Percentiles rank a stretch among this genome's conserved stretches.
Conservation (phyloP, 2,329 filamentous ascomycete species). For the Aspergillus quadricinctus region DNA sequence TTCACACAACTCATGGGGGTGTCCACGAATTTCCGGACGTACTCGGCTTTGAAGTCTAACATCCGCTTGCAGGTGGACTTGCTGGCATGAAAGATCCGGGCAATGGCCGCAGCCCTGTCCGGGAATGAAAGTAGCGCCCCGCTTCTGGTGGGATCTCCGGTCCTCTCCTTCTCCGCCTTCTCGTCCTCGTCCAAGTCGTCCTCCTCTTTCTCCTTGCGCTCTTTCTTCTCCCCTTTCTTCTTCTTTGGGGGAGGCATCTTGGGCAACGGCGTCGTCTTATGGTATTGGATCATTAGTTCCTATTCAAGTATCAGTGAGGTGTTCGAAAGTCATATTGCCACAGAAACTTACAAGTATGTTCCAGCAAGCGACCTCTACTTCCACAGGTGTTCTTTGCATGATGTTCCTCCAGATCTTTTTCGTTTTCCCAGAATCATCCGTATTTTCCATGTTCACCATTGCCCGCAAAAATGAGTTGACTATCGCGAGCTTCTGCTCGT, state of each 20-base stretch:
- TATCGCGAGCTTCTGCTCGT: conserved; percentile 18
- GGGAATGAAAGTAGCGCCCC: not conserved
- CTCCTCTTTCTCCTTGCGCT: not conserved
- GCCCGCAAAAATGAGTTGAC: conserved; percentile 29
- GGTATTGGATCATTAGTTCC: conserved; percentile 22
- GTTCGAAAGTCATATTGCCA: not conserved
- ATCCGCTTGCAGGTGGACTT: not conserved
- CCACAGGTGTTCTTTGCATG: conserved; percentile 5
- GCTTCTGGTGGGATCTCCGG: not conserved
- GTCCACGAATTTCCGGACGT: not conserved
- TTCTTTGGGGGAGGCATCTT: conserved; percentile 10
- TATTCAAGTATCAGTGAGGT: conserved; percentile 7
- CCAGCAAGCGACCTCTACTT: conserved; percentile 32
- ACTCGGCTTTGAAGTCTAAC: not conserved
- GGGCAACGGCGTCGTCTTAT: conserved; percentile 21
- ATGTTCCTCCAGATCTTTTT: conserved; percentile 20
- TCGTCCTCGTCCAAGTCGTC: not conserved
- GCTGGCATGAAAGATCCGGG: not conserved
- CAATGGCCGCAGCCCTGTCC: not conserved
- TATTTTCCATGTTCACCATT: conserved; percentile 26
- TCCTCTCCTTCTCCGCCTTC: not conserved
- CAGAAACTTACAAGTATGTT: conserved; percentile 23
- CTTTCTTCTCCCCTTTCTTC: not conserved
- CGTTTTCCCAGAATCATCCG: conserved; percentile 30
- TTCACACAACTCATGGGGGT: not conserved